Evolutionary conservation across 1,139 yeast species (phyloP), one percentile per base, ranked within the genome.

Genomic region (Pichia sp.): DNA sequence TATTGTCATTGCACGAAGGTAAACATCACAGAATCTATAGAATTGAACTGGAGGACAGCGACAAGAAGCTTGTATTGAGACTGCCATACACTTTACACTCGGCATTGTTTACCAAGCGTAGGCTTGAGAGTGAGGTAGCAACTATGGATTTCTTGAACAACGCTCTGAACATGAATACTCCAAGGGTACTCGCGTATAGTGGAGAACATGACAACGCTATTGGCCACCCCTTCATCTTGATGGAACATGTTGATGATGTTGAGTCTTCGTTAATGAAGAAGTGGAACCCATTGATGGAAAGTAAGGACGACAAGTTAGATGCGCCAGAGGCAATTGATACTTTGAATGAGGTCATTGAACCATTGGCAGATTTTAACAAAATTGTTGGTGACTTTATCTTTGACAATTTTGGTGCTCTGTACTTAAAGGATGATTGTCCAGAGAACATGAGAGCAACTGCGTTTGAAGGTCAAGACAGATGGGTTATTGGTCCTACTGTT

Each of bases 401-500:
- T 63, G 77, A 74, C 56, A 70, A 72, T 43, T 83, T 67, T 54
- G 98, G 98, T 26, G 81, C 95, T 6, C 62, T 91, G 32, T 91
- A 83, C 59, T 88, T 86, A 48, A 55, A 59, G 33, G 72, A 75
- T 32, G 91, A 84, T 50, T 80, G 40, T 25, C 37, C 45, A 5
- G 34, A 40, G 10, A 41, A 41, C 3, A 37, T 42, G 13, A 18
- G 19, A 8, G 16, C 10, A 12, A 45, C 61, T 25, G 84, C 94
- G 4, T 82, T 81, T 48, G 76, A 73, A 6, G 85, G 78, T 16
- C 91, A 83, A 40, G 55, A 62, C 45, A 74, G 94, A 63, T 88
- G 94, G 93, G 73, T 82, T 56, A 77, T 91, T 48, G 97, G 98
- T 3, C 93, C 94, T n/a, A 74, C 86, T 28, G 77, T 77, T 27